Evolutionary conservation across 768 basidiomycete genomes (phyloP), one percentile per base, ranked within the genome.

Genomic region (Amanita pseudoporphyria): DNA sequence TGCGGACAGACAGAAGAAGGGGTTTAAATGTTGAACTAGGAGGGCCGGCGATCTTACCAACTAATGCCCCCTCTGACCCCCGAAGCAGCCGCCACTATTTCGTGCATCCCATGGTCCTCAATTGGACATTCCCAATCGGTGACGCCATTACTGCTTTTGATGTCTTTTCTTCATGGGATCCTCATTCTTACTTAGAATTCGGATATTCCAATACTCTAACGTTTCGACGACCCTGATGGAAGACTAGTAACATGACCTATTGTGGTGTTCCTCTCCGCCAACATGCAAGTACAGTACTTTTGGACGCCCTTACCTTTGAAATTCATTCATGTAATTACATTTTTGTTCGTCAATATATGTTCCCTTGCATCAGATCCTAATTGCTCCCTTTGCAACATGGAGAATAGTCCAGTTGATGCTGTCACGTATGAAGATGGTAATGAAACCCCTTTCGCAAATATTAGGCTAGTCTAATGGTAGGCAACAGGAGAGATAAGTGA

Each of bases 121-220:
- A 78, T 54, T 87, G 78, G 66, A 82, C 73, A 38, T 84, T 82
- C 19, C 84, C 84, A 1, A 81, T 87, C 46, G 79, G 84, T 86
- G 53, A 16, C 71, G 64, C 32, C n/a, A n/a, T n/a, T 40, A 36
- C 37, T 32, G 49, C 3, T 47, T 18, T n/a, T 35, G 10, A 16
- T 18, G 13, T 28, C 26, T 22, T 37, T 39, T 43, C 38, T 24
- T n/a, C 6, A 12, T 40, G 9, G 24, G 38, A 48, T 48, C 31
- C 47, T 40, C 47, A 48, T 26, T 18, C 6, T 35, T 37, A 14
- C 22, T 13, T 38, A 48, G 47, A 48, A 40, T 48, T 48, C 39
- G 38, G 26, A 24, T 22, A 32, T 24, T 22, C 26, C 5, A 37
- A 5, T n/a, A 39, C 5, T 16, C 16, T 48, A 12, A 48, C 47